Evolutionary conservation across 495 filamentous ascomycete species (phyloP).

Genomic region (Filosporella fistucella): DNA sequence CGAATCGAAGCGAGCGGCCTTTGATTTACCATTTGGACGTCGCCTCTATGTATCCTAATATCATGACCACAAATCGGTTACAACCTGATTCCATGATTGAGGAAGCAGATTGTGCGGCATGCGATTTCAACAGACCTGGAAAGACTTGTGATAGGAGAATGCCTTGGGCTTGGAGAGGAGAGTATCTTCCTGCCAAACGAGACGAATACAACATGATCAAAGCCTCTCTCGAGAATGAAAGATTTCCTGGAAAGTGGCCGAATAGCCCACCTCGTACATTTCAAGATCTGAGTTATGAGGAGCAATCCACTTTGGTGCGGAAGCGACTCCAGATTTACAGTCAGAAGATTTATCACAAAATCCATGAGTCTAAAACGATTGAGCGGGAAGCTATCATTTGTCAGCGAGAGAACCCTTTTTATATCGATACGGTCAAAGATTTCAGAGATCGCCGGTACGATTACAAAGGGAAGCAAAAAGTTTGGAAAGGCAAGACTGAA

Average conservation of each 20-base stretch:
- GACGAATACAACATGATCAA: conserved; percentile 99
- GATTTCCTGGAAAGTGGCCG: conserved; percentile 72
- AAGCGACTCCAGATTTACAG: conserved; percentile 90
- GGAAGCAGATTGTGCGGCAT: conserved; percentile 93
- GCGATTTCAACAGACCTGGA: conserved; percentile 96
- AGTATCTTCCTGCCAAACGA: conserved; percentile 91
- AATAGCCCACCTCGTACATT: conserved; percentile 70
- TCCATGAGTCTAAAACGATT: conserved; percentile 91
- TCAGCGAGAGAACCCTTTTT: conserved; percentile 97
- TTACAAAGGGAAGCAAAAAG: conserved; percentile 96
- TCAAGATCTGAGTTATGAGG: conserved; percentile 74
- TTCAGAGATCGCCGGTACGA: conserved; percentile 96
- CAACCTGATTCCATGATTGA: conserved; percentile 98
- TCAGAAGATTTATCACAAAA: conserved; percentile 99
- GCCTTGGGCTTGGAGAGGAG: conserved; percentile 98
- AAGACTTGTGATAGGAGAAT: conserved; percentile 95
- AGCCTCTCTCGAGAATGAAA: conserved; percentile 87
- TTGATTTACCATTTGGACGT: conserved; percentile 98
- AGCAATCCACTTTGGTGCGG: conserved; percentile 76
- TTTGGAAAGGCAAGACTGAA: conserved; percentile 96
- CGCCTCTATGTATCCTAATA: conserved; percentile 99
- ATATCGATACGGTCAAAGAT: conserved; percentile 90
- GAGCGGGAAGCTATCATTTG: conserved; percentile 97
- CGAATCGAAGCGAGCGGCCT: conserved; percentile 76
- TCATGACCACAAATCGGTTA: conserved; percentile 98